Evolutionary conservation across 176 grass and related monocot genomes (phyloP), one percentile per base, ranked within the genome.

Genomic region (Panicum miliaceum): DNA sequence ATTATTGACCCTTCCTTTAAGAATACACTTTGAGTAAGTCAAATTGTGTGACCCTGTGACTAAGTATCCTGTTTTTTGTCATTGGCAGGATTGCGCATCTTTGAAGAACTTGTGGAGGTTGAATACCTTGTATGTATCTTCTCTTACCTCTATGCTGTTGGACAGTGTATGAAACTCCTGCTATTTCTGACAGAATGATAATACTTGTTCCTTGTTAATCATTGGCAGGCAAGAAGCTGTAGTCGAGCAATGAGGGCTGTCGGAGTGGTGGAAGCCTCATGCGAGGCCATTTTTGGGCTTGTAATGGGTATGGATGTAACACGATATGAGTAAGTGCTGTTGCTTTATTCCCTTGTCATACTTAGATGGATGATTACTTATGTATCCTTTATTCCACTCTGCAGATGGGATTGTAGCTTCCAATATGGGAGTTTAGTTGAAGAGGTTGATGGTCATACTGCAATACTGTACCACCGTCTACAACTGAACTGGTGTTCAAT

Each of bases 361-460:
- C 25, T 75, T 65, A 36, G 14, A 46, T 90, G 73, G 34, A 63
- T 66, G 35, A 79, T 82, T 27, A 85, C 71, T 36, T 89, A 23
- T 75, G 61, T 91, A 41, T 76, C 53, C 20, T 86, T 80, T 51
- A 78, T 64, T 22, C 54, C 62, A 46, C 41, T 84, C 20, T 88
- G 20, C 65, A 98, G 96, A 87, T 98, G 96, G 96, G 96, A 98
- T 78, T 98, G 96, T 85, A 98, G 91, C 84, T 98, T 98, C 77
- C 93, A 87, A 14, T 95, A 92, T 87, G 96, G 96, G 50, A 95
- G 93, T 89, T 88, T 95, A 92, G 93, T 98, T 73, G 84, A 98
- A 86, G 96, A 98, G 89, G 93, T 98, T 77, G 96, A 98, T 89
- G 96, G 96, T 53, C 96, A 98, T 83, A 98, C 96, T 85, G 91